These are phyloP conservation scores for Prosopis cineraria DNA, from an alignment of 306 rosid genomes.

Conservation along the genomic window DNA sequence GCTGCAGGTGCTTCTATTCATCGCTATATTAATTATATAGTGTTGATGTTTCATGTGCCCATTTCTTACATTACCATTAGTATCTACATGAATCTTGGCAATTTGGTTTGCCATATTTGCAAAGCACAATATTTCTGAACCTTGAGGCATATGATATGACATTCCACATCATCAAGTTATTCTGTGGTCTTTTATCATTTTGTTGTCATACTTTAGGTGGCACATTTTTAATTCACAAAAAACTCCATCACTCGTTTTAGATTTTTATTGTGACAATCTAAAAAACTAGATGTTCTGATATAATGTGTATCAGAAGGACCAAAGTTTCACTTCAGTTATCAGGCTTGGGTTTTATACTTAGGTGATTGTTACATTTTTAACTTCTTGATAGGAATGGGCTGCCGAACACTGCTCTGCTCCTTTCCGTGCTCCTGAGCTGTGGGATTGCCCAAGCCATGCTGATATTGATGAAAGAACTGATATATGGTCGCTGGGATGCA, in stretches of 20 bases:
- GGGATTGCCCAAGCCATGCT: constrained; percentile 96
- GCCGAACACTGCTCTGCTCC: constrained; percentile 98
- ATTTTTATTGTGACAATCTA: constrained; percentile 8
- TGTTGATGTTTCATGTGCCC: constrained; percentile 17
- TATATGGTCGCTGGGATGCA: constrained; percentile 97
- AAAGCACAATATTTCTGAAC: background rate
- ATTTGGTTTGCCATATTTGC: background rate
- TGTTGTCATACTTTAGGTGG: background rate
- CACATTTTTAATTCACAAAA: constrained; percentile 10
- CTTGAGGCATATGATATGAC: background rate
- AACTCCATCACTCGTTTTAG: constrained; percentile 5
- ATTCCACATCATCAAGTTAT: constrained; percentile 1
- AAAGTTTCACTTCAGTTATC: constrained; percentile 29
- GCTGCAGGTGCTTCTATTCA: constrained; percentile 70
- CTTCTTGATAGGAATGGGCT: constrained; percentile 89
- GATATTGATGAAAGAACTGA: constrained; percentile 96
- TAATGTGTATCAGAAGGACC: constrained; percentile 26
- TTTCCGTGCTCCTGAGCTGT: constrained; percentile 95
- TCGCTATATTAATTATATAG: background rate
- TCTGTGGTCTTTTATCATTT: background rate
- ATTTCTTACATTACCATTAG: background rate
- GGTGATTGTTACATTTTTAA: constrained; percentile 24
- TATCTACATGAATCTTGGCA: constrained; percentile 11
- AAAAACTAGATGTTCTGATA: constrained; percentile 11
- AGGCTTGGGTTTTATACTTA: constrained; percentile 30